Percentiles rank a stretch among this genome's conserved stretches.
Conservation (phyloP, 306 rosid species). For the Aeschynomene evenia region DNA sequence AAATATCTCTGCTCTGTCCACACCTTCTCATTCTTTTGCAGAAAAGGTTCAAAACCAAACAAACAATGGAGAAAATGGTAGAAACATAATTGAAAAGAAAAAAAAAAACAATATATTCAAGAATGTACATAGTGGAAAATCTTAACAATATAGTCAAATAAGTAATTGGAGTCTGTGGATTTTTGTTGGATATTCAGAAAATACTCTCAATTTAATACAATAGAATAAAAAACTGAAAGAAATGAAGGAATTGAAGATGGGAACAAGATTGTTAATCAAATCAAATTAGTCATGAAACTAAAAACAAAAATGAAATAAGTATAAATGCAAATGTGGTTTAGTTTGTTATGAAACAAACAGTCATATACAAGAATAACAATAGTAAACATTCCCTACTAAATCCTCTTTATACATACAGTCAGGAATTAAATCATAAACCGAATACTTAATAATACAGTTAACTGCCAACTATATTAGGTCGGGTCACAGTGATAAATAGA, state of each 20-base stretch:
- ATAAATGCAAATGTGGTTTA: constrained; percentile 12
- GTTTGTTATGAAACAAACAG: constrained; percentile 8
- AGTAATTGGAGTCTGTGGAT: background rate
- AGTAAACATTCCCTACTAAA: too few species aligned
- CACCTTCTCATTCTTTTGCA: constrained; percentile 17
- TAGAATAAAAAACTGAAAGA: background rate
- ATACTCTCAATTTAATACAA: background rate
- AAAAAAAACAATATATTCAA: background rate
- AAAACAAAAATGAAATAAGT: constrained; percentile 30
- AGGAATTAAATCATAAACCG: too few species aligned
- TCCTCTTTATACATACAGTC: too few species aligned
- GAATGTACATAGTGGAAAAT: background rate
- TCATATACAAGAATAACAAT: background rate
- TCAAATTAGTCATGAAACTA: constrained; percentile 6
- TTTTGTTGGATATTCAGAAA: background rate
- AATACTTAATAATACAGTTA: too few species aligned
- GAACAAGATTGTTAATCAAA: background rate
- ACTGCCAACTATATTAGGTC: too few species aligned
- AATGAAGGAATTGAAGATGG: background rate
- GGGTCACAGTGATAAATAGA: background rate
- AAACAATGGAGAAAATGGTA: background rate
- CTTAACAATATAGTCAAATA: background rate
- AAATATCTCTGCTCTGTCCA: constrained; percentile 18
- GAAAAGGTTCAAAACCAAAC: background rate
- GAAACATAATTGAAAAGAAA: background rate